Conservation (phyloP, 495 filamentous ascomycete species). For the Penicillium dipodomyicola region DNA sequence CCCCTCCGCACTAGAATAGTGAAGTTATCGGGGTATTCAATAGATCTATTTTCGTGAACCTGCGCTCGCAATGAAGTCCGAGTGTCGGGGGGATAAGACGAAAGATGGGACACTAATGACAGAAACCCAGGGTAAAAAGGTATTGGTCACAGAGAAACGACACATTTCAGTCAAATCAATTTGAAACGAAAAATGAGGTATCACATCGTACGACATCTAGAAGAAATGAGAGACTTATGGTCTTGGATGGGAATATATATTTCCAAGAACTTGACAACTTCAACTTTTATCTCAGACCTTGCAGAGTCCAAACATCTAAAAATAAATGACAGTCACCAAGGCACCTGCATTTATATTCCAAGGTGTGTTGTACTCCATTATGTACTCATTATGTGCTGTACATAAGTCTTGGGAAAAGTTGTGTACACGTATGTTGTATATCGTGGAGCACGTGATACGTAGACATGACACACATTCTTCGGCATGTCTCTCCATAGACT, state of each 20-base stretch:
- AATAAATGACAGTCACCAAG: neutral
- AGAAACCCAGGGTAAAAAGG: neutral
- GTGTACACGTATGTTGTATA: neutral
- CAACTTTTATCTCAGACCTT: neutral
- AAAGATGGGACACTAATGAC: neutral
- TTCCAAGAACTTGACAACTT: neutral
- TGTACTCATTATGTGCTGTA: neutral
- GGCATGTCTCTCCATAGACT: neutral
- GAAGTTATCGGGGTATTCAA: neutral
- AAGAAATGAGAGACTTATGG: neutral
- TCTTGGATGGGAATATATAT: neutral
- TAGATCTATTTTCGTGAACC: neutral
- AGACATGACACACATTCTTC: neutral
- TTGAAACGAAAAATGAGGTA: neutral
- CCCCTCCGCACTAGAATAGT: neutral
- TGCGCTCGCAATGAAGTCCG: slow-evolving; percentile 7
- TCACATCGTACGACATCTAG: neutral
- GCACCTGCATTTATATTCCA: neutral
- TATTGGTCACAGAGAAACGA: neutral
- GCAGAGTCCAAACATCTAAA: neutral
- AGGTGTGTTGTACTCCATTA: neutral
- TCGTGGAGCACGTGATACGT: neutral
- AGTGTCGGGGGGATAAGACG: neutral
- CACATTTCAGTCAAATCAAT: neutral
- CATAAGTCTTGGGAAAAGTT: neutral